Conservation (phyloP, 441 rosid genomes). For the Kokia cookei region DNA sequence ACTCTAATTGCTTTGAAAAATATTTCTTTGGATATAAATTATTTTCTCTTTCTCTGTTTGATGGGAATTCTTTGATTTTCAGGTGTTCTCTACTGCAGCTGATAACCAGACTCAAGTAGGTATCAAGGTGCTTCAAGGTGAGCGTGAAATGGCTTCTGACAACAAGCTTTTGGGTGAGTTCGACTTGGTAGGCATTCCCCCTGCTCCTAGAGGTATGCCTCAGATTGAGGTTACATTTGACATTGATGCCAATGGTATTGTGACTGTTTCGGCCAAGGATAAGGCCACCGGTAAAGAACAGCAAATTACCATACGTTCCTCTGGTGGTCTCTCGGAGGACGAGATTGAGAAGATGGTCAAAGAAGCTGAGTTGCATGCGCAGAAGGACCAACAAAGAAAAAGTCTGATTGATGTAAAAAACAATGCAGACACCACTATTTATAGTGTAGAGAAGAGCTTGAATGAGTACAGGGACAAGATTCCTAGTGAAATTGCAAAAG, state of each 20-base stretch:
- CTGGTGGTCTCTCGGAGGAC: slow-evolving; percentile 88
- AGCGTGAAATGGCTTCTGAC: slow-evolving; percentile 93
- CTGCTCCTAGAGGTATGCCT: slow-evolving; percentile 87
- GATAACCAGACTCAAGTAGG: slow-evolving; percentile 98
- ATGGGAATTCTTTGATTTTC: background rate
- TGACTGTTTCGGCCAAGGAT: slow-evolving; percentile 96
- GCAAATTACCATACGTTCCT: slow-evolving; percentile 90
- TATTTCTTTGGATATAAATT: background rate
- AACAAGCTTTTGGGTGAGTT: slow-evolving; percentile 86
- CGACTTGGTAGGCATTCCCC: slow-evolving; percentile 90
- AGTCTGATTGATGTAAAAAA: slow-evolving; percentile 68
- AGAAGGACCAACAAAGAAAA: slow-evolving; percentile 78
- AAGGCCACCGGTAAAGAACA: slow-evolving; percentile 85
- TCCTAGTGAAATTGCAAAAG: slow-evolving; percentile 66
- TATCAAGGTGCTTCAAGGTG: slow-evolving; percentile 95
- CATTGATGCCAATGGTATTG: slow-evolving; percentile 95
- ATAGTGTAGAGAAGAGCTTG: slow-evolving; percentile 89
- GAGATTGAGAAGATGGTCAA: slow-evolving; percentile 93
- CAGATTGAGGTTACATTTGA: slow-evolving; percentile 96
- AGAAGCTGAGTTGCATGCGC: slow-evolving; percentile 83
- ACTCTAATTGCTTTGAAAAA: background rate
- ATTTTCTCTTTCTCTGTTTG: background rate
- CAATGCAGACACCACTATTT: slow-evolving; percentile 76
- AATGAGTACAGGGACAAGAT: slow-evolving; percentile 79
- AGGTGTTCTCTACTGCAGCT: slow-evolving; percentile 96